These are phyloP conservation scores for Stentor coeruleus DNA, from an alignment of 73 alveolate species.

Conservation along the genomic window DNA sequence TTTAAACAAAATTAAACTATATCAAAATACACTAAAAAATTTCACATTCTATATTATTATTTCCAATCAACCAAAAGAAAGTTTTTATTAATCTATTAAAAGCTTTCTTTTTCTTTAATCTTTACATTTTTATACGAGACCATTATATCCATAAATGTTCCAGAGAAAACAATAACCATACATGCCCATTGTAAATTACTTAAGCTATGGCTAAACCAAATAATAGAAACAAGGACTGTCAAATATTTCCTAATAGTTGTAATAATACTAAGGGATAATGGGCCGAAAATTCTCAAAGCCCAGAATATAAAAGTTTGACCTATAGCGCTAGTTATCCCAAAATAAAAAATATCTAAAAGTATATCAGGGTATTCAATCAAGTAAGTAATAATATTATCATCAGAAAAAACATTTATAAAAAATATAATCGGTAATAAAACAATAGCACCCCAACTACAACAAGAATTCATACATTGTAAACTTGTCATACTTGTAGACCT, in stretches of 20 bases:
- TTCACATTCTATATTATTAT: too few relatives aligned
- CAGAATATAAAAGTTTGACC: conserved; percentile 7
- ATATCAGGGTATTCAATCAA: not conserved
- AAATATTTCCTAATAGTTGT: conserved; percentile 6
- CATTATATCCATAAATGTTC: not conserved
- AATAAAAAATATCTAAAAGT: not conserved
- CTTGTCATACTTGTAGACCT: not conserved
- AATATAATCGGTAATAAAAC: not conserved
- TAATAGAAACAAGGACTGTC: conserved; percentile 3
- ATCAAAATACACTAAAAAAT: too few relatives aligned
- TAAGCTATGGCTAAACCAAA: not conserved
- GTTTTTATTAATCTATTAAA: too few relatives aligned
- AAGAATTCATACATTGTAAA: not conserved
- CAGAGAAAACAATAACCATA: not conserved
- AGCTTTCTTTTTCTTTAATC: too few relatives aligned
- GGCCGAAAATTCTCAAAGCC: conserved; percentile 2
- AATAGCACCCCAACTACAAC: not conserved
- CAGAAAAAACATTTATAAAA: not conserved
- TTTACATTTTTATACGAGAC: too few relatives aligned
- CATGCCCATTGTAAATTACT: not conserved
- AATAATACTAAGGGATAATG: not conserved
- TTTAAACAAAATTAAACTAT: too few relatives aligned
- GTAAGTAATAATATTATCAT: not conserved
- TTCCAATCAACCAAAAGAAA: too few relatives aligned
- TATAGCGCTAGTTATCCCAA: not conserved